These are phyloP conservation scores for Yamadazyma atlantica DNA, from an alignment of 1,139 yeast species.

Conservation along the genomic window DNA sequence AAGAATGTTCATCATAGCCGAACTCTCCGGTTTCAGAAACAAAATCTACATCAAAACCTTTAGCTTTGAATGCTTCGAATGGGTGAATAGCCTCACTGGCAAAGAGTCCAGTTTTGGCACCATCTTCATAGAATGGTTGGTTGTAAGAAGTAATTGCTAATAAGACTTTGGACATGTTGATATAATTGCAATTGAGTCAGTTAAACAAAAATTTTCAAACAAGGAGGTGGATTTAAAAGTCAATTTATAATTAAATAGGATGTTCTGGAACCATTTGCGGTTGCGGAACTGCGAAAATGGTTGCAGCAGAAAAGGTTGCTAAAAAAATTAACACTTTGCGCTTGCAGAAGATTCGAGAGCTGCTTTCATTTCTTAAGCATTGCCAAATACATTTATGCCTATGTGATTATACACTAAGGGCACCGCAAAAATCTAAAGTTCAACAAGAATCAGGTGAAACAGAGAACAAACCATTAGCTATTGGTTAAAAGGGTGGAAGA, in stretches of 20 bases:
- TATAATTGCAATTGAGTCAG: not conserved
- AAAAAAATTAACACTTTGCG: too few species aligned
- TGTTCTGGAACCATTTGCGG: not conserved
- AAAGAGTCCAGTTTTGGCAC: constrained; percentile 56
- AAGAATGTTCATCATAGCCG: constrained; percentile 57
- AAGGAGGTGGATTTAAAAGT: not conserved
- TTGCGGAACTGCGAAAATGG: not conserved
- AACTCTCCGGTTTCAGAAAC: constrained; percentile 58
- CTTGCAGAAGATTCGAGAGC: too few species aligned
- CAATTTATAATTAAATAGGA: not conserved
- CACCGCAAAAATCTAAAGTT: too few species aligned
- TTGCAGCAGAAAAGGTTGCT: not conserved
- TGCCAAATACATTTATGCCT: too few species aligned
- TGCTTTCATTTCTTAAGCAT: too few species aligned
- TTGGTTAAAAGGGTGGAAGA: too few species aligned
- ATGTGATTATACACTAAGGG: too few species aligned
- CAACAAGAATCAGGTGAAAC: too few species aligned
- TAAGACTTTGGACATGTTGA: constrained; percentile 37
- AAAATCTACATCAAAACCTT: constrained; percentile 53
- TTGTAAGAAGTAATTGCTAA: constrained; percentile 52
- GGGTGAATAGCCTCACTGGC: constrained; percentile 61
- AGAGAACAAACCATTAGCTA: too few species aligned
- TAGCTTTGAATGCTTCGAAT: constrained; percentile 41
- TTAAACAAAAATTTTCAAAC: not conserved
- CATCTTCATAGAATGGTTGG: constrained; percentile 54